Evolutionary conservation across 1,139 yeast species (phyloP).

Genomic region (Geotrichum europaeum): DNA sequence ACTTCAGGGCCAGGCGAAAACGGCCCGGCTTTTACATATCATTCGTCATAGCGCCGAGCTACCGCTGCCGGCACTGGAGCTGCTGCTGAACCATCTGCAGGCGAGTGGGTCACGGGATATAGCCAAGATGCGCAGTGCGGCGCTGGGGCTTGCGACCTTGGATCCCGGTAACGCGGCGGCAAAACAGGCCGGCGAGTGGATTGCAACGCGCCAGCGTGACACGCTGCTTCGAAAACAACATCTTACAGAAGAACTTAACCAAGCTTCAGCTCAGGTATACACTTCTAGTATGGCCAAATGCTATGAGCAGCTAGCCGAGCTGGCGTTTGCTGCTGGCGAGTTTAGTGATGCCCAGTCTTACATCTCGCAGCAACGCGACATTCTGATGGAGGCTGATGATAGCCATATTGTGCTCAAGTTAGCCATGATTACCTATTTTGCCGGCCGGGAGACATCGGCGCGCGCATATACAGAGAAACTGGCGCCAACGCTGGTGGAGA

Average conservation of each 20-base stretch:
- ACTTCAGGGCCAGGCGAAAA: conserved; percentile 14
- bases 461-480: conserved; percentile 9
- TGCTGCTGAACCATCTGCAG: conserved; percentile 1
- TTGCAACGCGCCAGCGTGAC: neutral
- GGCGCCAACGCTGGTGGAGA: neutral
- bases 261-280: conserved; percentile 6
- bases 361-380: conserved; percentile 9
- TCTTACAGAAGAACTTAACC: neutral
- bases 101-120: neutral
- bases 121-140: neutral
- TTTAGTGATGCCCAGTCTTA: conserved; percentile 10
- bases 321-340: conserved; percentile 12
- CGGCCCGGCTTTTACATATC: conserved; percentile 11
- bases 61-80: neutral
- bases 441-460: conserved; percentile 4
- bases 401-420: neutral
- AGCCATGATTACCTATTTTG: conserved; percentile 5
- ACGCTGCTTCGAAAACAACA: neutral
- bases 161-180: conserved; percentile 1
- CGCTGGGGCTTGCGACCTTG: neutral
- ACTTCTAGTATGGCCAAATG: conserved; percentile 7
- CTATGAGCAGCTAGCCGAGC: conserved; percentile 7
- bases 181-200: neutral
- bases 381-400: neutral
- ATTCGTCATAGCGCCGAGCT: conserved; percentile 3